Base-by-base conservation (phyloP, 2,329 filamentous ascomycete genomes). In the Penicillium oxalicum region DNA sequence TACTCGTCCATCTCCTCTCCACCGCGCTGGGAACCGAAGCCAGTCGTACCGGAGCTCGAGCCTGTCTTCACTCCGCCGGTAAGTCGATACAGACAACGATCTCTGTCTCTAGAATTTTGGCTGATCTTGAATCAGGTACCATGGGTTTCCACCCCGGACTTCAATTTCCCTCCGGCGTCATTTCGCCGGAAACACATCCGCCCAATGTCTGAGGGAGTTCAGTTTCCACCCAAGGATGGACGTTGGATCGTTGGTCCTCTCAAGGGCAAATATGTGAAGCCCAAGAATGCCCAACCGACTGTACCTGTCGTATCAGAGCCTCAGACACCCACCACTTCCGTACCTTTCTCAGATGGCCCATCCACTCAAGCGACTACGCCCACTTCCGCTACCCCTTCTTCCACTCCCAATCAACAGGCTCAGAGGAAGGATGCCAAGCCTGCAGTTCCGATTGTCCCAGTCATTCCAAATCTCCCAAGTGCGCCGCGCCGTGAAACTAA, bases 311-410 rank as follows among this genome's bases (percentile, higher is more conserved):
- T 60, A 9, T 72, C 71, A 24, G 72, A 77, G 51, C 77, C 64
- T 5, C 79, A 81, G 53, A 82, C 80, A 1, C 80, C 80, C 8
- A 74, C 76, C 3, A 78, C 78, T 7, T 81, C 80, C 7, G 75
- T 80, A 50, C 75, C 76, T 37, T 78, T 78, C 8, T 83, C 80
- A 2, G 78, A 82, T 54, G 69, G 67, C 32, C 75, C 77, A 51
- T 77, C 74, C 3, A 78, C 78, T 2, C 76, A 77, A 40, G 75
- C 78, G 28, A 77, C 77, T 1, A 78, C 78, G 4, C 77, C 80
- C 3, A 78, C 80, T 2, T 32, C 29, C 11, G 29, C 29, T 32
- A 11, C 7, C 11, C 29, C 29, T 32, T 32, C 29, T 8, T 78
- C 80, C 3, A 68, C 74, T 11, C 65, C 68, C 13, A 67, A 62